phyloP scores from a whole-genome alignment of 345 rosid species.

The Dipteronia dyeriana region DNA sequence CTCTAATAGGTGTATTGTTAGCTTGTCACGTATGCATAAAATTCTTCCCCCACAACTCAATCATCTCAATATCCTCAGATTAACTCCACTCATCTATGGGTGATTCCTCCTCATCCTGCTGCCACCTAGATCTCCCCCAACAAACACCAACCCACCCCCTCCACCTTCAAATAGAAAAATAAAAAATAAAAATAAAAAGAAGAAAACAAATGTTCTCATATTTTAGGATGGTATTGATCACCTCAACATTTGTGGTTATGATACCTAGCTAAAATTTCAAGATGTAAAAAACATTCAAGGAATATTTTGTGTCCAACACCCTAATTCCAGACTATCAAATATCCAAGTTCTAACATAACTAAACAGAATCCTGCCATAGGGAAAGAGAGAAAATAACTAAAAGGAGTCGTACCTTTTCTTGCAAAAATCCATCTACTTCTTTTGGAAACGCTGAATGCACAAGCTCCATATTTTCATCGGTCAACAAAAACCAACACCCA shows the following conservation, averaged over 20 bases:
- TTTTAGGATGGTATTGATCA: no score
- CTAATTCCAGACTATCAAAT: not conserved
- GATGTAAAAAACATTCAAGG: no score
- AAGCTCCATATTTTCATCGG: conserved; percentile 76
- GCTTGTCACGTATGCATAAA: not conserved
- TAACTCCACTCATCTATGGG: not conserved
- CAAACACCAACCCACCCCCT: no score
- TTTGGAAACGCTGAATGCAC: conserved; percentile 69
- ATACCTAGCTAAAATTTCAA: no score
- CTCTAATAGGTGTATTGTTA: not conserved
- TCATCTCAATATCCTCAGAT: not conserved
- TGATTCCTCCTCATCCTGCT: not conserved
- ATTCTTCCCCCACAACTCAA: not conserved
- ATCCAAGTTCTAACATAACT: not conserved
- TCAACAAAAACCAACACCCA: conserved; percentile 55
- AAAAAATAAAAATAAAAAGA: no score
- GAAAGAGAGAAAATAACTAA: not conserved
- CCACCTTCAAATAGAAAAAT: no score
- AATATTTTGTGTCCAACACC: conserved; percentile 2
- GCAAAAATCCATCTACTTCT: conserved; percentile 57
- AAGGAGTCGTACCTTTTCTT: conserved; percentile 57
- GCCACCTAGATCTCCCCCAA: not conserved
- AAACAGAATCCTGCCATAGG: not conserved
- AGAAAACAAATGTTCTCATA: no score
- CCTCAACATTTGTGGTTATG: no score